A percentile compares a stretch with the other conserved stretches of the same genome.
These are phyloP conservation scores for Erysimum cheiri DNA, from an alignment of 441 rosid genomes.

Conservation along the genomic window DNA sequence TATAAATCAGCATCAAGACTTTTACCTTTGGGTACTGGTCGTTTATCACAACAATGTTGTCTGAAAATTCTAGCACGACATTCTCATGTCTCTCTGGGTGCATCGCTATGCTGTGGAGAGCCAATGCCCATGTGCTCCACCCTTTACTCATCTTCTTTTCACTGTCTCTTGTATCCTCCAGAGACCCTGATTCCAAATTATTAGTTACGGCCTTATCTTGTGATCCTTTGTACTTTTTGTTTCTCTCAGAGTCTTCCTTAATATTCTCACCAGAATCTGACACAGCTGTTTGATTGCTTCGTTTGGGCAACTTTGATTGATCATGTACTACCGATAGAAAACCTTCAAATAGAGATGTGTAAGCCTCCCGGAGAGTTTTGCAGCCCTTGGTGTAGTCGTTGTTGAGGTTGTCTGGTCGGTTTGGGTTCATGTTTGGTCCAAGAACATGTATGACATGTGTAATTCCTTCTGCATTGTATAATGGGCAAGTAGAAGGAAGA, in stretches of 20 bases:
- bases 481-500: conserved; percentile 76
- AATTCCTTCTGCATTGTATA: conserved; percentile 73
- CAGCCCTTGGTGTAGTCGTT: conserved; percentile 77
- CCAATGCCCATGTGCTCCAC: conserved; percentile 85
- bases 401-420: conserved; percentile 74
- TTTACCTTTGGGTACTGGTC: conserved; percentile 87
- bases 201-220: conserved; percentile 41
- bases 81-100: conserved; percentile 74
- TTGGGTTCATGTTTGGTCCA: conserved; percentile 98
- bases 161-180: conserved; percentile 37
- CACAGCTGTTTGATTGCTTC: conserved; percentile 37
- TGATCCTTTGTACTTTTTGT: conserved; percentile 63
- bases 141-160: conserved; percentile 49
- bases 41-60: conserved; percentile 66
- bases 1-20: conserved; percentile 10
- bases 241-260: conserved; percentile 58
- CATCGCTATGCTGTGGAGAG: conserved; percentile 77
- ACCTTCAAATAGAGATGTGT: conserved; percentile 80
- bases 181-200: conserved; percentile 34
- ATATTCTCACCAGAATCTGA: conserved; percentile 46
- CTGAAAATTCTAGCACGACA: conserved; percentile 62
- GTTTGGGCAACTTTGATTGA: conserved; percentile 47
- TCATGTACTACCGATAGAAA: conserved; percentile 57
- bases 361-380: conserved; percentile 71
- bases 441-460: conserved; percentile 93